A percentile compares a stretch with the other conserved stretches of the same genome.
These are phyloP conservation scores for Tulasnella sp. DNA, from an alignment of 768 basidiomycete species.

Conservation along the genomic window DNA sequence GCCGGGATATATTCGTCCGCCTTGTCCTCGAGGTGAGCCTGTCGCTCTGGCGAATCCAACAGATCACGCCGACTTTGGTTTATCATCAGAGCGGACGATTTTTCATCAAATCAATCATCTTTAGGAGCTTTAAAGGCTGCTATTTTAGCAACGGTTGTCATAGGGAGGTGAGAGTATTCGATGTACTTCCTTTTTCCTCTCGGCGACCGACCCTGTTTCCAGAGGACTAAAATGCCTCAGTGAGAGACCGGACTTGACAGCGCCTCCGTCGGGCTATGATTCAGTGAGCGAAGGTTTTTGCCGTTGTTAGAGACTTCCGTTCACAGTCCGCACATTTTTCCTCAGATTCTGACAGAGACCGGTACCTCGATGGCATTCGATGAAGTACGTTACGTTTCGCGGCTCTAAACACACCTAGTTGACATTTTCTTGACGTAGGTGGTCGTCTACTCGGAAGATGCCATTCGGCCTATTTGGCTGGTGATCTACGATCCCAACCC, in stretches of 20 bases:
- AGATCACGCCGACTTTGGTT: background rate
- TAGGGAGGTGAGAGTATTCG: background rate
- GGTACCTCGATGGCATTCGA: background rate
- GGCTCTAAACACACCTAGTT: background rate
- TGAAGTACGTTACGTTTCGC: background rate
- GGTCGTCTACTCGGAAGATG: slow-evolving; percentile 1
- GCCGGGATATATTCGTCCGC: background rate
- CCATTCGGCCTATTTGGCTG: slow-evolving; percentile 6
- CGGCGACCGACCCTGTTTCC: background rate
- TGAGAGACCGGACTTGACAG: background rate
- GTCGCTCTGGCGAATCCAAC: too few species aligned
- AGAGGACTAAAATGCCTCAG: background rate
- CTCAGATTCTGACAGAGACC: background rate
- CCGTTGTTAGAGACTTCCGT: background rate
- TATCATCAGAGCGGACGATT: background rate
- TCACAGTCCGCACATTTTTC: background rate
- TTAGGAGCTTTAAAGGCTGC: background rate
- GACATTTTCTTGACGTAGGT: background rate
- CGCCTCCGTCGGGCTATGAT: background rate
- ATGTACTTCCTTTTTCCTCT: background rate
- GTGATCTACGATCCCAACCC: background rate
- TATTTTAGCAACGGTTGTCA: background rate
- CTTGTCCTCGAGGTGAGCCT: background rate
- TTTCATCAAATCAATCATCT: background rate
- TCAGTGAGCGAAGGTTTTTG: background rate